Conservation (phyloP, 2,329 filamentous ascomycete genomes). For the Penicillium sp. region DNA sequence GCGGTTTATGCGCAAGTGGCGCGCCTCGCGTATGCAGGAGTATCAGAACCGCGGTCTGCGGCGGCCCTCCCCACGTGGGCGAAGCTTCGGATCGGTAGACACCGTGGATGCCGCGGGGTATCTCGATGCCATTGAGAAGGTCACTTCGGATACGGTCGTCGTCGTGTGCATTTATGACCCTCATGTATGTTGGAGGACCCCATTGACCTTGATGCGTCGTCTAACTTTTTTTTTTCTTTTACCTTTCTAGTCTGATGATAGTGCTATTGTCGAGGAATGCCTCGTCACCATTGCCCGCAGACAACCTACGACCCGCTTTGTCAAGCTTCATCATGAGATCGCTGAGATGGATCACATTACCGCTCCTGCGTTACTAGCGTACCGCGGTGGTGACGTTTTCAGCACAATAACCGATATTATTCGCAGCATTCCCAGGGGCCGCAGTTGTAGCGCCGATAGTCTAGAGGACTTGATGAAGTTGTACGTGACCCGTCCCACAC, state of each 20-base stretch:
- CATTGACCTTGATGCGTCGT: neutral
- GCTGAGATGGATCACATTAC: constrained; percentile 91
- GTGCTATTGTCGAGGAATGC: constrained; percentile 75
- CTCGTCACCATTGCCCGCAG: constrained; percentile 73
- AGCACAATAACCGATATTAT: constrained; percentile 86
- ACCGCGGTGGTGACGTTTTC: constrained; percentile 87
- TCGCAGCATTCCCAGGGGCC: constrained; percentile 73
- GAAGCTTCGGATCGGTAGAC: constrained; percentile 77
- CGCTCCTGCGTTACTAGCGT: constrained; percentile 85
- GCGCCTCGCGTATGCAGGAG: constrained; percentile 76
- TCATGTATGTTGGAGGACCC: constrained; percentile 62
- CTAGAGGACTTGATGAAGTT: constrained; percentile 62
- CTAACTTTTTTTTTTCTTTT: neutral
- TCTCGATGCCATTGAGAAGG: constrained; percentile 94
- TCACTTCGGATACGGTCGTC: constrained; percentile 76
- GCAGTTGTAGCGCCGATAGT: constrained; percentile 55
- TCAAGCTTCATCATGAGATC: constrained; percentile 88
- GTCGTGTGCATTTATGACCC: constrained; percentile 93
- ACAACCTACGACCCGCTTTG: constrained; percentile 75
- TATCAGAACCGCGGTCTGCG: constrained; percentile 69
- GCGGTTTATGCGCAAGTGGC: constrained; percentile 81
- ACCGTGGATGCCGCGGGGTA: constrained; percentile 89
- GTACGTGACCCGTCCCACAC: constrained; percentile 43
- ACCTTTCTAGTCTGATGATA: constrained; percentile 70
- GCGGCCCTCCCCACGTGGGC: constrained; percentile 74